Evolutionary conservation across 2,329 filamentous ascomycete genomes (phyloP), one percentile per base, ranked within the genome.

Genomic region (Ambrosiella xylebori): DNA sequence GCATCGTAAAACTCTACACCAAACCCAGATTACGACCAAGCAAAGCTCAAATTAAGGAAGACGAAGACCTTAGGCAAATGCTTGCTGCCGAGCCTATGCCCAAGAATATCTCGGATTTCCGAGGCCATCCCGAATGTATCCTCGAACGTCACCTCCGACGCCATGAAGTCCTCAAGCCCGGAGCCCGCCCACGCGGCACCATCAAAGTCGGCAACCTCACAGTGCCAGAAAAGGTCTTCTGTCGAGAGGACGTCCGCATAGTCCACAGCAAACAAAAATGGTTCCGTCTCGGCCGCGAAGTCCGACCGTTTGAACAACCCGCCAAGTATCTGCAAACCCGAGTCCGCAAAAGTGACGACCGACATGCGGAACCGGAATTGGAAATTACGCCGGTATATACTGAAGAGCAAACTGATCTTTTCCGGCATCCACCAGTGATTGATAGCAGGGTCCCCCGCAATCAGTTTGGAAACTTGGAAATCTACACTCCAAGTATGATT

Each of bases 401-500:
- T 0, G 66, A 74, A 15, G 76, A 80, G 7, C 82, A 88, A 65
- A 88, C 91, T 0, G 78, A 85, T 12, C 61, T 83, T 0, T 97
- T 95, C 68, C 70, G 79, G 11, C 80, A 91, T 0, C 85, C 88
- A 0, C 84, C 88, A 0, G 83, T 97, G 1, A 74, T 86, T 2
- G 71, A 82, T 56, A 90, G 89, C 0, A 74, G 76, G 11, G 78
- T 97, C 1, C 91, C 93, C 0, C 91, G 88, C 70, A 98, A 98
- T 66, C 83, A 85, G 15, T 98, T 88, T 68, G 89, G 89, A 9
- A 98, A 98, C 66, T 84, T 97, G 60, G 93, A 97, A 65, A 79
- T 95, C 44, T 97, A 91, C 67, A 89, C 95, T 9, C 84, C 88
- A 0, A 88, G 82, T 61, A 97, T 98, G 93, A 76, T 97, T 0